Base-by-base conservation (phyloP, 495 filamentous ascomycete species). In the Penicillium cinerascens region DNA sequence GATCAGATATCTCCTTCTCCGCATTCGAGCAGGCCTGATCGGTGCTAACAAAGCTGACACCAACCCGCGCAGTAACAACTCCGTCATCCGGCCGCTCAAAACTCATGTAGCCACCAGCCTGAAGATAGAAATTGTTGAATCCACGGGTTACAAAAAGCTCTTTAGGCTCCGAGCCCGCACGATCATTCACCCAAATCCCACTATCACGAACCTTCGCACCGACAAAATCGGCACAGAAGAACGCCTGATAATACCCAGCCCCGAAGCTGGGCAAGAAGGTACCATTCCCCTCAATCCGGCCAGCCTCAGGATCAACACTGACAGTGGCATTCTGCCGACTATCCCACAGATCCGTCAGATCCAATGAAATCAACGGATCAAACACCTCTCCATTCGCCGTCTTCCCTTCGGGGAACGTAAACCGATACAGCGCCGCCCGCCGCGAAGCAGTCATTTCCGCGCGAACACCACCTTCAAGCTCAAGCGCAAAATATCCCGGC, bases 211-310 rank as follows among this genome's bases (percentile, higher is more conserved):
- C 67, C 1, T 64, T 47, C 7, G 78, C 78, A 0, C 86, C 86
- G 0, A 56, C 61, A 61, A 90, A 88, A 63, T 91, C 87, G 3
- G 82, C 83, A 63, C 87, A 90, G 51, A 90, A 87, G 61, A 88
- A 81, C 0, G 74, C 58, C 25, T 72, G 60, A 58, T 85, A 91
- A 35, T 60, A 76, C 0, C 86, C 87, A 17, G 78, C 77, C 0
- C 83, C 84, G 54, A 90, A 91, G 61, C 84, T 87, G 3, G 87
- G 85, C 10, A 79, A 51, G 60, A 90, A 90, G 1, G 76, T 79
- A 0, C 79, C 87, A 56, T 73, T 83, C 4, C 83, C 87, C 16
- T 76, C 83, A 42, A 90, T 81, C 35, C 86, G 74, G 15, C 86
- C 87, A 0, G 75, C 82, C 1, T 69, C 46, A 38, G 82, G 68